Conservation (phyloP, 1,284 basidiomycete genomes). For the Sanguinoderma infundibulare region DNA sequence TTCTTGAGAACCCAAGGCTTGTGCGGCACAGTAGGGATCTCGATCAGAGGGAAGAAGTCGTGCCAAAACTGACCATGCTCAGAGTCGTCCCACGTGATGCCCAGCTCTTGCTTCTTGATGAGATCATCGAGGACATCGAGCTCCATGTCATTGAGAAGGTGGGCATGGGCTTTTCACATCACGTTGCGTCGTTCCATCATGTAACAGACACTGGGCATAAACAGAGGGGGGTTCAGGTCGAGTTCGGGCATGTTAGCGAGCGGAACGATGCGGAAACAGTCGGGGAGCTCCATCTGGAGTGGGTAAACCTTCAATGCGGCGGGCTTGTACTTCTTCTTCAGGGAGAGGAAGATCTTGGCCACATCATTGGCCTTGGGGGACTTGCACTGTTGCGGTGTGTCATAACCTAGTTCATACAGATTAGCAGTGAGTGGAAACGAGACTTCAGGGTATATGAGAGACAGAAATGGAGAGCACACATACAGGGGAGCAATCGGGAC, state of each 20-base stretch:
- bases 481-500: no score
- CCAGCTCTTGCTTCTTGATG: slow-evolving; percentile 35
- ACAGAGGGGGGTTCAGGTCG: slow-evolving; percentile 29
- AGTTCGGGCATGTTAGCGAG: slow-evolving; percentile 36
- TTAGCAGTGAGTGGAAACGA: neutral
- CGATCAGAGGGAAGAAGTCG: slow-evolving; percentile 40
- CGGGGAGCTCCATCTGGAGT: slow-evolving; percentile 30
- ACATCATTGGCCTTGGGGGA: no score
- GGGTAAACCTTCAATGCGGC: slow-evolving; percentile 37
- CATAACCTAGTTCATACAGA: neutral
- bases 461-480: neutral
- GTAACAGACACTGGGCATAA: slow-evolving; percentile 35
- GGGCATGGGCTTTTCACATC: slow-evolving; percentile 33
- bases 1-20: slow-evolving; percentile 41
- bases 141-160: slow-evolving; percentile 39
- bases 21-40: slow-evolving; percentile 40
- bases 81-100: slow-evolving; percentile 39
- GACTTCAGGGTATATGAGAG: neutral
- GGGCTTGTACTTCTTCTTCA: slow-evolving; percentile 42
- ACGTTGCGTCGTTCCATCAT: slow-evolving; percentile 35
- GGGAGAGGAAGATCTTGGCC: neutral
- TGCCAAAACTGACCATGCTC: slow-evolving; percentile 39
- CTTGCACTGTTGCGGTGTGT: no score
- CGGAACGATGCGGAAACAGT: slow-evolving; percentile 39
- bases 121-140: slow-evolving; percentile 37